These are phyloP conservation scores for Diplodia mutila DNA, from an alignment of 2,329 filamentous ascomycete genomes.

Conservation along the genomic window DNA sequence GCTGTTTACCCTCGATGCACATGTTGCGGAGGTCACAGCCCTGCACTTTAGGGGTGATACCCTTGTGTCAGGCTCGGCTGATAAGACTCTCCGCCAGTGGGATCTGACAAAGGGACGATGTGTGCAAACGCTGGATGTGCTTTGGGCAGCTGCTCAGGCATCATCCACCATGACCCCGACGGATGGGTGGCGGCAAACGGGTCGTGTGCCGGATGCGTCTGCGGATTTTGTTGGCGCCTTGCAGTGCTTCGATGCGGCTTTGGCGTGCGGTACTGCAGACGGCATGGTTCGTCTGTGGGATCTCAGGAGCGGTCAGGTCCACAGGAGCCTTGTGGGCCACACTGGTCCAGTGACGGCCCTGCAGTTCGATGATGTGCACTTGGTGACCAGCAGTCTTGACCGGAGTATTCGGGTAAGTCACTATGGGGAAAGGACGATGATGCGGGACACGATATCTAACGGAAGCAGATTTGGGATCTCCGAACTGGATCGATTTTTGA, in stretches of 20 bases:
- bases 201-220: slow-evolving; percentile 65
- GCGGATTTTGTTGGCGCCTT: slow-evolving; percentile 94
- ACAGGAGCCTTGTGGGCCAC: slow-evolving; percentile 91
- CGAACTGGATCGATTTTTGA: slow-evolving; percentile 94
- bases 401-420: slow-evolving; percentile 86
- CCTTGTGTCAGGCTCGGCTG: slow-evolving; percentile 90
- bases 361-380: slow-evolving; percentile 93
- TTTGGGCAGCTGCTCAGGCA: slow-evolving; percentile 95
- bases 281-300: slow-evolving; percentile 98
- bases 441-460: not conserved
- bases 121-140: slow-evolving; percentile 94
- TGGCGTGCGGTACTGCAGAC: slow-evolving; percentile 95
- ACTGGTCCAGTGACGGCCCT: slow-evolving; percentile 92
- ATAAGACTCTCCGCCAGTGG: slow-evolving; percentile 98
- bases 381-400: slow-evolving; percentile 91
- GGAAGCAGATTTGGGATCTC: slow-evolving; percentile 91
- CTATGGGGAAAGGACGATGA: not conserved
- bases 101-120: slow-evolving; percentile 96
- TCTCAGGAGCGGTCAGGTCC: slow-evolving; percentile 93
- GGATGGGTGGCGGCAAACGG: slow-evolving; percentile 73
- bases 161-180: slow-evolving; percentile 68
- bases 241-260: slow-evolving; percentile 92
- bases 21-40: slow-evolving; percentile 93
- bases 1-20: slow-evolving; percentile 84
- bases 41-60: slow-evolving; percentile 88